A percentile compares a stretch with the other conserved stretches of the same genome.
These are phyloP conservation scores for Sicyos baderoa DNA, from an alignment of 306 rosid genomes.

Conservation along the genomic window DNA sequence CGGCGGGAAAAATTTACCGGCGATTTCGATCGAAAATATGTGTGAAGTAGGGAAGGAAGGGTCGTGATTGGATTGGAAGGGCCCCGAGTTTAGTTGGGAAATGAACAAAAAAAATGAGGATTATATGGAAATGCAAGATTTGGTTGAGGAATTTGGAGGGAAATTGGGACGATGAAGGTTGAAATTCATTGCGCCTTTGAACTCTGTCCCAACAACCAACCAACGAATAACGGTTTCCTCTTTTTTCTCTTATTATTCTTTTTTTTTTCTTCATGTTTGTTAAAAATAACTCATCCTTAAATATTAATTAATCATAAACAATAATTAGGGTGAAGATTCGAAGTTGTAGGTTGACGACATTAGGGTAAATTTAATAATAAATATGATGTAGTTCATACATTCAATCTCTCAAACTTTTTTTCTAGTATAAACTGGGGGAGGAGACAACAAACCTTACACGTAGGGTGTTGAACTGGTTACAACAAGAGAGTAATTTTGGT, in stretches of 20 bases:
- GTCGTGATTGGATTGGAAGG: not conserved
- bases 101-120: not conserved
- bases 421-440: too few species aligned
- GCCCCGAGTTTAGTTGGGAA: not conserved
- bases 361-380: too few species aligned
- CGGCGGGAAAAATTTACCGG: not conserved
- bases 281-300: too few species aligned
- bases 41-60: not conserved
- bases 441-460: too few species aligned
- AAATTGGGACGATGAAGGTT: not conserved
- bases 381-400: too few species aligned
- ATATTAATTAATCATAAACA: too few species aligned
- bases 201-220: slow-evolving; percentile 1
- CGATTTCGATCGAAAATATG: not conserved
- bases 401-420: too few species aligned
- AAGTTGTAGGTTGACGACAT: too few species aligned
- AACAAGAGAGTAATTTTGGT: too few species aligned
- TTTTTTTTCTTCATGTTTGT: too few species aligned
- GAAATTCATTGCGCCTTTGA: not conserved
- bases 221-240: not conserved
- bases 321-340: too few species aligned
- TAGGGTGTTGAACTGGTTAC: too few species aligned
- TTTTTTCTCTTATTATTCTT: not conserved
- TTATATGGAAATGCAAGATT: not conserved
- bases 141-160: not conserved